These are phyloP conservation scores for Leptodermis oblonga DNA, from an alignment of 257 asterid genomes.

Conservation along the genomic window DNA sequence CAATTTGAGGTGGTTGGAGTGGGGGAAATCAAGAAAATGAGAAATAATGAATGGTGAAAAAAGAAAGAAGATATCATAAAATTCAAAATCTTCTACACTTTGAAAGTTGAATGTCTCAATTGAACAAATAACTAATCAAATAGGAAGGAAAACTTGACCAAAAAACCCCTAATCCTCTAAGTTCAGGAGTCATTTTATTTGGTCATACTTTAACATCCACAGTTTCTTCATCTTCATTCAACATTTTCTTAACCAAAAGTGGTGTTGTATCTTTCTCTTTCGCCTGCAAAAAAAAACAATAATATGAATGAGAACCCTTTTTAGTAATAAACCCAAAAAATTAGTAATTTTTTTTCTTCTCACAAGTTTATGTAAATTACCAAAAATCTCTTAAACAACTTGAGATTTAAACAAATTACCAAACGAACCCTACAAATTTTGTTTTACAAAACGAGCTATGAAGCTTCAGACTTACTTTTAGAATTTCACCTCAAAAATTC, in stretches of 20 bases:
- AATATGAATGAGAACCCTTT: background rate
- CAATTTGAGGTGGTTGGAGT: no score
- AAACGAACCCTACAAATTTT: no score
- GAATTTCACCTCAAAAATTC: no score
- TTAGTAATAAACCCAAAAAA: background rate
- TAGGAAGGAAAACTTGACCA: background rate
- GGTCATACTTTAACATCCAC: conserved; percentile 25
- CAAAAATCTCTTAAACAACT: no score
- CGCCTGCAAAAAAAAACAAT: conserved; percentile 26
- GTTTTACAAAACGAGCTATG: no score
- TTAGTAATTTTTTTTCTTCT: no score
- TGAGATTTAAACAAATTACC: no score
- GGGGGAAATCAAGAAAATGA: no score
- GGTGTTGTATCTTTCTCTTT: conserved; percentile 72
- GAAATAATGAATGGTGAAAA: background rate
- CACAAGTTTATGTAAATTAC: no score
- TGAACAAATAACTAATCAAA: background rate
- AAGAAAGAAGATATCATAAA: background rate
- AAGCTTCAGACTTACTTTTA: no score
- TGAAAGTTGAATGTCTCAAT: conserved; percentile 1
- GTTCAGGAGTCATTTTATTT: conserved; percentile 36
- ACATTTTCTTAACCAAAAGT: conserved; percentile 35
- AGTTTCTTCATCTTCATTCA: conserved; percentile 50
- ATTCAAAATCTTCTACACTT: conserved; percentile 6
- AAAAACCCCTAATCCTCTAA: conserved; percentile 24